Evolutionary conservation across 768 basidiomycete genomes (phyloP).

Genomic region (Tricholoma bakamatsutake): DNA sequence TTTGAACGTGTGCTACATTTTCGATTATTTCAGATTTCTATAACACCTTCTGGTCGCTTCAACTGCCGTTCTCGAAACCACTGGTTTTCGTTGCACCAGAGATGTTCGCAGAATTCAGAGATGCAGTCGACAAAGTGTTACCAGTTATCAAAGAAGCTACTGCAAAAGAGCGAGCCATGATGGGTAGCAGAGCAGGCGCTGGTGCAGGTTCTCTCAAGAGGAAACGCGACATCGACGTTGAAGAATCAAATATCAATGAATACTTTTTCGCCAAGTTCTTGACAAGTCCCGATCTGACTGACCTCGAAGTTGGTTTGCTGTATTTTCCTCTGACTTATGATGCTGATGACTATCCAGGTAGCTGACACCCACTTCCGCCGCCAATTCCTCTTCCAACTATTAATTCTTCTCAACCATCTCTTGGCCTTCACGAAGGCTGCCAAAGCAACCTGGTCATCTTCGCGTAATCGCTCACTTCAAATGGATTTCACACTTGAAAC

Average conservation of each 20-base stretch:
- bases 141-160: constrained; percentile 83
- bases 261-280: constrained; percentile 95
- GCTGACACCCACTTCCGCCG: constrained; percentile 91
- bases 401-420: constrained; percentile 73
- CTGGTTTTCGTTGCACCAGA: constrained; percentile 53
- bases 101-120: constrained; percentile 60
- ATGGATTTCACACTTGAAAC: constrained; percentile 77
- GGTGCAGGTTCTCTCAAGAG: constrained; percentile 46
- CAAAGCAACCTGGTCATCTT: constrained; percentile 54
- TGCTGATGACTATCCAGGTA: constrained; percentile 41
- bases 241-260: constrained; percentile 52
- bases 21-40: constrained; percentile 57
- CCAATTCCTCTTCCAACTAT: constrained; percentile 82
- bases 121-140: constrained; percentile 65
- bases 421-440: constrained; percentile 65
- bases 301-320: constrained; percentile 62
- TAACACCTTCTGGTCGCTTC: constrained; percentile 85
- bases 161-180: constrained; percentile 82
- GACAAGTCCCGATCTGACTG: constrained; percentile 80
- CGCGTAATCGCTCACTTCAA: constrained; percentile 73
- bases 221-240: constrained; percentile 57
- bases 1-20: neutral
- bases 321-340: constrained; percentile 3
- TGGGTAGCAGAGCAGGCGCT: constrained; percentile 58
- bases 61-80: constrained; percentile 80